Conservation (phyloP, 1,284 basidiomycete genomes). For the Tausonia pullulans region DNA sequence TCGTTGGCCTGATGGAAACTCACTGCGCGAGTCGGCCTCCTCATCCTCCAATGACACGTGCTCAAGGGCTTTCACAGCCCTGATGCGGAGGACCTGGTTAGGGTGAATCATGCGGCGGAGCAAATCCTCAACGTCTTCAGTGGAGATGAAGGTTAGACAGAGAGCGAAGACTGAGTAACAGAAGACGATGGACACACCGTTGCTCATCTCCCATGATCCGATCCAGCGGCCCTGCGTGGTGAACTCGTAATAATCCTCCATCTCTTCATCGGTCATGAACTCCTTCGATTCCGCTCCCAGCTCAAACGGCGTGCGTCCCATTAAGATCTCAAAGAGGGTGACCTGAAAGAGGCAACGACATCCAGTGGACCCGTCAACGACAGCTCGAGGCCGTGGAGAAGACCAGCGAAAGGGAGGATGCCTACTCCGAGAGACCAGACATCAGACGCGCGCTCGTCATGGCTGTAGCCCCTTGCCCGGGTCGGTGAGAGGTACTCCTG, state of each 20-base stretch:
- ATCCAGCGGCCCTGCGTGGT: slow-evolving; percentile 73
- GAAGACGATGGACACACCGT: background rate
- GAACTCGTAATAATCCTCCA: slow-evolving; percentile 70
- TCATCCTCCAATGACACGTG: too few species aligned
- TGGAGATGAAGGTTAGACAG: too few species aligned
- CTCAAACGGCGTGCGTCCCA: slow-evolving; percentile 86
- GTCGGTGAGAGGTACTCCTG: slow-evolving; percentile 73
- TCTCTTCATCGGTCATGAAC: slow-evolving; percentile 63
- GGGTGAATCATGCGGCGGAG: too few species aligned
- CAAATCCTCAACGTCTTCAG: too few species aligned
- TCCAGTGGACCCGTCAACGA: background rate
- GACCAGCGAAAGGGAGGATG: background rate
- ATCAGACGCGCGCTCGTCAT: slow-evolving; percentile 85
- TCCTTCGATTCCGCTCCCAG: slow-evolving; percentile 57
- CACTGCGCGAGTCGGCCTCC: too few species aligned
- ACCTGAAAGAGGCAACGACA: slow-evolving; percentile 33
- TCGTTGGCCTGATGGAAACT: too few species aligned
- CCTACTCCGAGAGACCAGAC: slow-evolving; percentile 74
- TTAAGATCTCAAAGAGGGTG: slow-evolving; percentile 82
- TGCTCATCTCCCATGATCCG: slow-evolving; percentile 45
- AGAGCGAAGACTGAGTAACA: background rate
- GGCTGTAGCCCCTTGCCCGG: slow-evolving; percentile 67
- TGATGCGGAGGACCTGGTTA: too few species aligned
- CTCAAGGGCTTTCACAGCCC: too few species aligned
- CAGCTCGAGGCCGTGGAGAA: background rate